These are phyloP conservation scores for Wickerhamiella dianesei DNA, from an alignment of 805 yeast species.

Conservation along the genomic window DNA sequence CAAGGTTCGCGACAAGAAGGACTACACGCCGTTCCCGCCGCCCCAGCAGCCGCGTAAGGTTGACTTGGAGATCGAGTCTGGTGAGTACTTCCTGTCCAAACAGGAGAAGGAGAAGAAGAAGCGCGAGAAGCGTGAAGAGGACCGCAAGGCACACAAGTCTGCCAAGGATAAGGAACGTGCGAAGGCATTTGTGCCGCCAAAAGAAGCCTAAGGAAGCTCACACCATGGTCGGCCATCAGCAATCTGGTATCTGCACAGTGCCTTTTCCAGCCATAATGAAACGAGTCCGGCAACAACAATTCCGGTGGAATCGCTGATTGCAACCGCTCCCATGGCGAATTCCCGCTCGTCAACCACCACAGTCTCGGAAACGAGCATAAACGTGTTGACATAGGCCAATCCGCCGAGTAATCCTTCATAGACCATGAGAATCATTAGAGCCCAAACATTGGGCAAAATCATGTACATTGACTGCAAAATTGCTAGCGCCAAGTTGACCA, in stretches of 20 bases:
- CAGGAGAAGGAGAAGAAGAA: constrained; percentile 62
- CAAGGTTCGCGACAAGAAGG: constrained; percentile 53
- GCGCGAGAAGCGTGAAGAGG: constrained; percentile 61
- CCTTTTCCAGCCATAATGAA: constrained; percentile 61
- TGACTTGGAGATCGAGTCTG: constrained; percentile 93
- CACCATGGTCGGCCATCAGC: constrained; percentile 73
- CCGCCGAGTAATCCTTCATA: constrained; percentile 90
- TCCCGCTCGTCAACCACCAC: constrained; percentile 42
- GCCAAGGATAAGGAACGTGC: constrained; percentile 55
- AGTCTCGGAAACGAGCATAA: constrained; percentile 56
- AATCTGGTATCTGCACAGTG: constrained; percentile 59
- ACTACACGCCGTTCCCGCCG: constrained; percentile 98
- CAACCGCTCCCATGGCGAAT: constrained; percentile 71
- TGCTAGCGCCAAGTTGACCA: constrained; percentile 44
- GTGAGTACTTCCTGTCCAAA: constrained; percentile 91
- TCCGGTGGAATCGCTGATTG: constrained; percentile 76
- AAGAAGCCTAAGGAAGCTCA: constrained; percentile 38
- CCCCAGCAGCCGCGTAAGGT: constrained; percentile 92
- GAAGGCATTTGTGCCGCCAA: constrained; percentile 76
- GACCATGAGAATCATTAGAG: constrained; percentile 48
- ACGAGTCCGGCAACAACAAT: constrained; percentile 67
- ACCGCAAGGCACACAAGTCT: constrained; percentile 58
- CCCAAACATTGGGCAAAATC: constrained; percentile 46
- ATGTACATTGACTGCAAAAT: constrained; percentile 51
- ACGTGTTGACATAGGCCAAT: constrained; percentile 78